Percentiles rank a stretch among this genome's conserved stretches.
Conservation (phyloP, 768 basidiomycete genomes). For the Hygrocybe coccinea region DNA sequence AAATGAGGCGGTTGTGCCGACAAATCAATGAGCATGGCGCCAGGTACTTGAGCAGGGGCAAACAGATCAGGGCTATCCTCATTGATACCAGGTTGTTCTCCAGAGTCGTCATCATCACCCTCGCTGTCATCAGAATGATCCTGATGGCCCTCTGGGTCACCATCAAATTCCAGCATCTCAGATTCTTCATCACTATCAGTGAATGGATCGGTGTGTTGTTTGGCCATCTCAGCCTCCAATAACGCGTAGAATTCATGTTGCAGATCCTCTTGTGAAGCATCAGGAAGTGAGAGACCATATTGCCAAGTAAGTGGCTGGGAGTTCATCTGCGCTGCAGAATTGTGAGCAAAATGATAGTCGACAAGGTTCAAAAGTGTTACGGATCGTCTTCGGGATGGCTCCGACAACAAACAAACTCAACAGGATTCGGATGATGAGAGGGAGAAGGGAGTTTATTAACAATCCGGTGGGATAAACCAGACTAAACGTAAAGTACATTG, state of each 20-base stretch:
- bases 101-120: not conserved
- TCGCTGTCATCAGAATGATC: not conserved
- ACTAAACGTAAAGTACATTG: too few species aligned
- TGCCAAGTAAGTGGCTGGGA: not conserved
- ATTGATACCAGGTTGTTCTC: not conserved
- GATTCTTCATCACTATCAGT: not conserved
- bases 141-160: not conserved
- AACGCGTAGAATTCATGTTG: not conserved
- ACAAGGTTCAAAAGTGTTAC: not conserved
- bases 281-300: not conserved
- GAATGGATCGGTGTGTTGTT: not conserved
- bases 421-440: too few species aligned
- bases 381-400: too few species aligned
- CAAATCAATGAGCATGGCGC: not conserved
- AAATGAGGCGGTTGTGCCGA: not conserved
- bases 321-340: not conserved
- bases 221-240: not conserved
- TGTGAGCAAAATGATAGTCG: not conserved
- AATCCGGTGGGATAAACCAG: too few species aligned
- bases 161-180: not conserved
- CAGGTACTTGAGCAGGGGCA: not conserved
- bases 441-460: too few species aligned
- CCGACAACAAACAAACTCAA: too few species aligned
- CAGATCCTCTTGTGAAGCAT: not conserved
- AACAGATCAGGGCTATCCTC: not conserved